Evolutionary conservation across 2,329 filamentous ascomycete species (phyloP).

Genomic region (Alternaria gaisen): DNA sequence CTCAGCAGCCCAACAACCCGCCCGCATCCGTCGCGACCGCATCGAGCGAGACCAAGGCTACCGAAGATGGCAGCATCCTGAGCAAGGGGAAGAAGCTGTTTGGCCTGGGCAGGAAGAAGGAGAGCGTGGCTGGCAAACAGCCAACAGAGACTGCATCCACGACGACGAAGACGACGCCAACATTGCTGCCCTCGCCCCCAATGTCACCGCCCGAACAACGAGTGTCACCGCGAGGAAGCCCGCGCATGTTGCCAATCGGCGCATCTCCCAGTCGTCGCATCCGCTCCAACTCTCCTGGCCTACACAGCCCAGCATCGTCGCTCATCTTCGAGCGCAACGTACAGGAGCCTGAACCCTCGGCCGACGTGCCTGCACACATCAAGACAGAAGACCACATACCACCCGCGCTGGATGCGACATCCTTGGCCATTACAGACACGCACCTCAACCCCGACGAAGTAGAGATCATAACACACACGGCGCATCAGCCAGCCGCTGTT

Average conservation of each 20-base stretch:
- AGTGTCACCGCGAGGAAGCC: slow-evolving; percentile 48
- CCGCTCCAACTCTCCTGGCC: slow-evolving; percentile 73
- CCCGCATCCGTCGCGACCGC: slow-evolving; percentile 28
- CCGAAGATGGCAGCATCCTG: slow-evolving; percentile 38
- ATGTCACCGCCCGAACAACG: slow-evolving; percentile 39
- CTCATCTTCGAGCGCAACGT: slow-evolving; percentile 94
- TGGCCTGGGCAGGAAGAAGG: slow-evolving; percentile 49
- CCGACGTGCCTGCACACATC: slow-evolving; percentile 92
- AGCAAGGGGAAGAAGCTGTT: slow-evolving; percentile 51
- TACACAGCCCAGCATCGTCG: slow-evolving; percentile 80
- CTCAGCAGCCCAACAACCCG: slow-evolving; percentile 21
- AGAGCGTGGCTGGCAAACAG: slow-evolving; percentile 24
- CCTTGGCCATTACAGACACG: slow-evolving; percentile 87
- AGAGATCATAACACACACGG: slow-evolving; percentile 88
- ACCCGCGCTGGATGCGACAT: slow-evolving; percentile 87
- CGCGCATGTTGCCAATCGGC: slow-evolving; percentile 45
- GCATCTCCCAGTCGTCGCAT: slow-evolving; percentile 72
- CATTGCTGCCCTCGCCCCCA: slow-evolving; percentile 46
- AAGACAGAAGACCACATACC: slow-evolving; percentile 95
- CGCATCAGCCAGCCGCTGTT: slow-evolving; percentile 80
- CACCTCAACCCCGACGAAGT: slow-evolving; percentile 87
- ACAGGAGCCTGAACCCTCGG: slow-evolving; percentile 79
- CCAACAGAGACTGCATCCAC: slow-evolving; percentile 16
- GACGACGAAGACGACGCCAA: slow-evolving; percentile 30
- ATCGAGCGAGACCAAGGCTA: slow-evolving; percentile 31